Evolutionary conservation across 1,139 yeast species (phyloP).

Genomic region (Arxiozyma heterogenica): DNA sequence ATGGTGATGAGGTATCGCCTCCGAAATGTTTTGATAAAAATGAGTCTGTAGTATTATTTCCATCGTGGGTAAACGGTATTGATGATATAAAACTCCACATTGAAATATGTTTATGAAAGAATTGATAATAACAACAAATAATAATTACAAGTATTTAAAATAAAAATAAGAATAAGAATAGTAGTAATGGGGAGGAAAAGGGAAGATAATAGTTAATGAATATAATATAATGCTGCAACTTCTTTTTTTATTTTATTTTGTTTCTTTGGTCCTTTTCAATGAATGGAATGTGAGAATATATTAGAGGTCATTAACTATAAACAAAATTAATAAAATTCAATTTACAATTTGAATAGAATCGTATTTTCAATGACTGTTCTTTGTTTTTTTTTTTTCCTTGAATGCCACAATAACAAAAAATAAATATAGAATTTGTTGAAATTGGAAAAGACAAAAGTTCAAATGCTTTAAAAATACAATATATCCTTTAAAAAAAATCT

Average conservation of each 20-base stretch:
- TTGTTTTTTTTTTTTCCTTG: background rate
- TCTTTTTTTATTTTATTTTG: background rate
- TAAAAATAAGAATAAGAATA: too few relatives aligned
- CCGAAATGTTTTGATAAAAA: background rate
- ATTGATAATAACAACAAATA: too few relatives aligned
- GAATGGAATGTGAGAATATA: too few relatives aligned
- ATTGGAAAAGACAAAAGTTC: too few relatives aligned
- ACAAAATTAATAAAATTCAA: background rate
- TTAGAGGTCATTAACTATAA: too few relatives aligned
- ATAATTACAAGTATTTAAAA: background rate
- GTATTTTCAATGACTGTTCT: background rate
- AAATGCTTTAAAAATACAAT: background rate
- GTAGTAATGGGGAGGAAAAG: too few relatives aligned
- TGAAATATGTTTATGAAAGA: background rate
- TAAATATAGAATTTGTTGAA: too few relatives aligned
- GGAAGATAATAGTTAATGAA: too few relatives aligned
- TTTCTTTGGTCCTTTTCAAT: background rate
- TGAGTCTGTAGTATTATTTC: background rate
- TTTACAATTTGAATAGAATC: background rate
- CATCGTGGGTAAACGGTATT: slow-evolving; percentile 21
- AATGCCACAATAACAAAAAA: background rate
- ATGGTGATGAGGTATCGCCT: background rate
- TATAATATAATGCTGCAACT: background rate
- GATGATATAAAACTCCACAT: slow-evolving; percentile 27
- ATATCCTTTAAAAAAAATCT: too few relatives aligned